Evolutionary conservation across 1,139 yeast genomes (phyloP).

Genomic region (Lodderomyces elongisporus): DNA sequence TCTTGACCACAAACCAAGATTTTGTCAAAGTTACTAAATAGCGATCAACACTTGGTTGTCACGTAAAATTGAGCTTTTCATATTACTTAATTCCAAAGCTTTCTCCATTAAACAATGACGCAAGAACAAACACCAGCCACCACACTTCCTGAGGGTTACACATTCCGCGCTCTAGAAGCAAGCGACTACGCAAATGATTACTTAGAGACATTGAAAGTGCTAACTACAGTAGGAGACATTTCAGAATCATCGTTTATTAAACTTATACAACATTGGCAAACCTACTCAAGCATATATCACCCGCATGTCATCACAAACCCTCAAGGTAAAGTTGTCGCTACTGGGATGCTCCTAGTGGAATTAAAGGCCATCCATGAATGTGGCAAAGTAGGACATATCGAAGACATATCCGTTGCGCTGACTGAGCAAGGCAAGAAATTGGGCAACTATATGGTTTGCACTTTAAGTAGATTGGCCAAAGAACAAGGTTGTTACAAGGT

Average conservation of each 20-base stretch:
- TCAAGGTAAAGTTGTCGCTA: slow-evolving; percentile 42
- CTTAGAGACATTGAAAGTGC: slow-evolving; percentile 44
- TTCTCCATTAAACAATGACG: too few species aligned
- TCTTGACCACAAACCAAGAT: too few species aligned
- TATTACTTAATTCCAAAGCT: too few species aligned
- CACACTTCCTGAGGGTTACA: slow-evolving; percentile 48
- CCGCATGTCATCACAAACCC: slow-evolving; percentile 57
- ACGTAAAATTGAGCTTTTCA: too few species aligned
- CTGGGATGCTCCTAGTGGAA: slow-evolving; percentile 51
- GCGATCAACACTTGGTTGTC: too few species aligned
- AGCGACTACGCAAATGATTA: slow-evolving; percentile 48
- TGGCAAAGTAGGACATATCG: slow-evolving; percentile 89
- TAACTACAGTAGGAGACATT: slow-evolving; percentile 65
- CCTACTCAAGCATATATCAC: slow-evolving; percentile 42
- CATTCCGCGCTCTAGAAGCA: slow-evolving; percentile 42
- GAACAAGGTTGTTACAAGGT: slow-evolving; percentile 76
- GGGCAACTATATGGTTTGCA: slow-evolving; percentile 63
- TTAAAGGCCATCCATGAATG: slow-evolving; percentile 67
- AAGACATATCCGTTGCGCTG: slow-evolving; percentile 79
- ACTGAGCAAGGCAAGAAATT: slow-evolving; percentile 79
- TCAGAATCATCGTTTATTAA: slow-evolving; percentile 36
- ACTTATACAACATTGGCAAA: slow-evolving; percentile 46
- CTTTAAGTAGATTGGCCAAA: slow-evolving; percentile 57
- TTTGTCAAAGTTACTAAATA: too few species aligned
- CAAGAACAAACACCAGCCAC: slow-evolving; percentile 8